Evolutionary conservation across 768 basidiomycete species (phyloP).

Genomic region (Suillus bovinus): DNA sequence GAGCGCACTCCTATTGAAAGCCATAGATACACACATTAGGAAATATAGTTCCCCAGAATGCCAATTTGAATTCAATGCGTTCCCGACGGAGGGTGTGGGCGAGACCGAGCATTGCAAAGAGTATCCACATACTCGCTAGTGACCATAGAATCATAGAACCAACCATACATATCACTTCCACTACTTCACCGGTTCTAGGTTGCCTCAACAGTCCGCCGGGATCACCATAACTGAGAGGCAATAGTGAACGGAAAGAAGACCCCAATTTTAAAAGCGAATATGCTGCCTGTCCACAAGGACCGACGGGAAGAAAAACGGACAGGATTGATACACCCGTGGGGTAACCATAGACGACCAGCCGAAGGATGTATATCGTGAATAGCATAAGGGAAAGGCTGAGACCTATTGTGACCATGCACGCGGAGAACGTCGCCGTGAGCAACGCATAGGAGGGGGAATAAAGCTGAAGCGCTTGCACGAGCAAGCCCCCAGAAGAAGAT

Average conservation of each 20-base stretch:
- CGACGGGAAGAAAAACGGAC: constrained; percentile 72
- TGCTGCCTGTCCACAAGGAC: constrained; percentile 70
- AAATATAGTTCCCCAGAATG: constrained; percentile 72
- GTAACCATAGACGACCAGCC: constrained; percentile 57
- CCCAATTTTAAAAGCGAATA: constrained; percentile 59
- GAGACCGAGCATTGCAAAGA: constrained; percentile 55
- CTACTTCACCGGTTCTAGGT: constrained; percentile 36
- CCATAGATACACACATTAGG: constrained; percentile 52
- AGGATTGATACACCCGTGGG: constrained; percentile 48
- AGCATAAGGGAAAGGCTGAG: constrained; percentile 65
- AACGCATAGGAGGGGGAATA: constrained; percentile 51
- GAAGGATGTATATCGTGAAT: constrained; percentile 61
- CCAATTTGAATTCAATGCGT: constrained; percentile 51
- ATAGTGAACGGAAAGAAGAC: constrained; percentile 40
- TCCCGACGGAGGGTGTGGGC: constrained; percentile 40
- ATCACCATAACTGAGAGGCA: constrained; percentile 35
- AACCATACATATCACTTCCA: constrained; percentile 49
- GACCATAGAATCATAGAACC: constrained; percentile 59
- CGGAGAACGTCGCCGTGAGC: constrained; percentile 52
- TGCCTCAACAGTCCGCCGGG: constrained; percentile 38
- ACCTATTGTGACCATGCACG: constrained; percentile 57
- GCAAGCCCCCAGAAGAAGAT: constrained; percentile 62
- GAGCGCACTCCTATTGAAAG: neutral
- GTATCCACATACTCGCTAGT: constrained; percentile 61
- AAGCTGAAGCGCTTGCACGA: constrained; percentile 49